phyloP scores from a whole-genome alignment of 1,139 yeast species.

The Hansenula anomala region DNA sequence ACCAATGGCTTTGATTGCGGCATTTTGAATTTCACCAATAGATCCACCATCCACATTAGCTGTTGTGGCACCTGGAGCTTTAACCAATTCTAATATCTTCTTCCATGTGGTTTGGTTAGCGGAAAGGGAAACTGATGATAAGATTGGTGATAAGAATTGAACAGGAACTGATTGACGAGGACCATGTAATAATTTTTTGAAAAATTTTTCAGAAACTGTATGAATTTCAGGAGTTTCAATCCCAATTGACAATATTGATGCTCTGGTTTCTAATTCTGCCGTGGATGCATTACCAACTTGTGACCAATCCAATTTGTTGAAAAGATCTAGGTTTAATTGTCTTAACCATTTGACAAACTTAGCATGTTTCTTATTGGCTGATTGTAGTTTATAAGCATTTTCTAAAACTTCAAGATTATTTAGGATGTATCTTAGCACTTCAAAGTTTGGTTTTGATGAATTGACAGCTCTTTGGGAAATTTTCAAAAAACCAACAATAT shows the following conservation, averaged over 20 bases:
- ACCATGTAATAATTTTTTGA: conserved; percentile 46
- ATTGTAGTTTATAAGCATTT: conserved; percentile 16
- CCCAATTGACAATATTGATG: conserved; percentile 21
- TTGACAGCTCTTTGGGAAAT: conserved; percentile 15
- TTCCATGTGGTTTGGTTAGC: conserved; percentile 49
- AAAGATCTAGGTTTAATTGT: conserved; percentile 15
- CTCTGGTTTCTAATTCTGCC: conserved; percentile 38
- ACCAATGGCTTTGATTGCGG: conserved; percentile 50
- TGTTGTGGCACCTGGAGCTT: conserved; percentile 36
- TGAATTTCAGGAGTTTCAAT: conserved; percentile 26
- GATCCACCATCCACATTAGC: conserved; percentile 23
- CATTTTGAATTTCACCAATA: conserved; percentile 40
- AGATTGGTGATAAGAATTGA: conserved; percentile 35
- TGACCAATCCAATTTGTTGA: conserved; percentile 17
- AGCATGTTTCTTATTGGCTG: conserved; percentile 3
- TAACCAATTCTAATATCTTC: conserved; percentile 46
- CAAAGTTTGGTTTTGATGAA: conserved; percentile 15
- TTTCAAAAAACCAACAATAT: conserved; percentile 23
- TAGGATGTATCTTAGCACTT: conserved; percentile 22
- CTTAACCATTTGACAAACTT: conserved; percentile 28
- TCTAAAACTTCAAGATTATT: conserved; percentile 18
- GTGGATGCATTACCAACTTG: conserved; percentile 17
- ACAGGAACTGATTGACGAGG: conserved; percentile 44
- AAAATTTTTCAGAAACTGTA: conserved; percentile 33
- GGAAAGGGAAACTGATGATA: conserved; percentile 29